phyloP scores from a whole-genome alignment of 305 asterid species.

The Rubia peregrina region DNA sequence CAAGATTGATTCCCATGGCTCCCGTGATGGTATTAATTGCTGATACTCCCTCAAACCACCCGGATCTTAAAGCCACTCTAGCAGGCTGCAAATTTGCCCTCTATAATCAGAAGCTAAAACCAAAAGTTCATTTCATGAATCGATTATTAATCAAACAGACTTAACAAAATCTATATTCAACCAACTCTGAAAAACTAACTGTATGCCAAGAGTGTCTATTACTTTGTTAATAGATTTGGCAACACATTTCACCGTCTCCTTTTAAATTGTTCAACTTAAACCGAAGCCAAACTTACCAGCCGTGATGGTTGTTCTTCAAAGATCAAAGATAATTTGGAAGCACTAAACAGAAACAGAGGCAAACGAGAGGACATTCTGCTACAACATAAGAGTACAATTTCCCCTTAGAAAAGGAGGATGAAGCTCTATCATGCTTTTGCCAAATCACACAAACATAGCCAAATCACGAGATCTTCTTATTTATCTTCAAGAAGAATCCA shows the following conservation, averaged over 20 bases:
- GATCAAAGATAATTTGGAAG: neutral
- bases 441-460: neutral
- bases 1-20: conserved; percentile 91
- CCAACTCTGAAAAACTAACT: neutral
- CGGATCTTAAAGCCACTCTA: conserved; percentile 63
- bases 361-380: neutral
- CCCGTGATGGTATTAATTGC: conserved; percentile 97
- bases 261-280: neutral
- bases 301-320: neutral
- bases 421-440: neutral
- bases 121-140: neutral
- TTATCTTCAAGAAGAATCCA: neutral
- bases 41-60: conserved; percentile 74
- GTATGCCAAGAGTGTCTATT: neutral
- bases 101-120: neutral
- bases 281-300: neutral
- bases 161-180: neutral
- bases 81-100: conserved; percentile 52
- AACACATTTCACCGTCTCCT: neutral
- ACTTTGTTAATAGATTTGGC: conserved; percentile 2
- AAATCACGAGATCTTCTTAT: neutral
- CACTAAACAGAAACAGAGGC: neutral
- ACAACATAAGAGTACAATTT: neutral
- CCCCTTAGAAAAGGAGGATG: neutral
- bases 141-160: neutral